phyloP scores from a whole-genome alignment of 169 alveolate genomes.

The Eimeria maxima region DNA sequence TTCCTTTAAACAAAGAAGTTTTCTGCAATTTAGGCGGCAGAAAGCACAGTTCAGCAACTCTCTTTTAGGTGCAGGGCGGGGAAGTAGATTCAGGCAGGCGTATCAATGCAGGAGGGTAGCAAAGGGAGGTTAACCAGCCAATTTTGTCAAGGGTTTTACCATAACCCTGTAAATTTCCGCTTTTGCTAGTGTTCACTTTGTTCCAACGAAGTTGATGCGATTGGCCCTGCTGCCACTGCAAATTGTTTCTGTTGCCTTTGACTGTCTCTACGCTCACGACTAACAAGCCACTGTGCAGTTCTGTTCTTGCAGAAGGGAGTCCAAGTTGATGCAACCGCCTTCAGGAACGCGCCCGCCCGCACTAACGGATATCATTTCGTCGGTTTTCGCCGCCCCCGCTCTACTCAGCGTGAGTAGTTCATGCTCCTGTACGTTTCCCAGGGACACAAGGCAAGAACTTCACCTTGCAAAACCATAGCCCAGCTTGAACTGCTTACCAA shows the following conservation, averaged over 20 bases:
- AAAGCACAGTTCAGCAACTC: not conserved
- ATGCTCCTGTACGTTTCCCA: conserved; percentile 33
- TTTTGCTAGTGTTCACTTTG: not conserved
- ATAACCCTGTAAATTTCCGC: too few relatives aligned
- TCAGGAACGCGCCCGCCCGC: not conserved
- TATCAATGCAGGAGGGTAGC: too few relatives aligned
- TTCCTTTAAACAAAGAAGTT: not conserved
- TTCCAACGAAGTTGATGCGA: not conserved
- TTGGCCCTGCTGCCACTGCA: not conserved
- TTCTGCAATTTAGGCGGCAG: not conserved
- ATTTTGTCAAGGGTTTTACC: too few relatives aligned
- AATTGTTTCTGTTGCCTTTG: not conserved
- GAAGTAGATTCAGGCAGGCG: not conserved
- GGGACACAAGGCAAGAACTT: not conserved
- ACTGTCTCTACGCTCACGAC: not conserved
- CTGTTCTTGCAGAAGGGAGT: not conserved
- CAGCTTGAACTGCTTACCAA: not conserved
- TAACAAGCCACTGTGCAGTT: not conserved
- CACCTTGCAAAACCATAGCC: not conserved
- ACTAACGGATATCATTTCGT: not conserved
- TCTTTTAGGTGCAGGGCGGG: not conserved
- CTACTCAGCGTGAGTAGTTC: conserved; percentile 62
- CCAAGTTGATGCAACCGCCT: not conserved
- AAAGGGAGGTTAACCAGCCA: too few relatives aligned
- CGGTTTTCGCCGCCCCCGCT: not conserved